A percentile compares a stretch with the other conserved stretches of the same genome.
Evolutionary conservation across 1,284 basidiomycete genomes (phyloP).

Genomic region (Puccinia brachypodii): DNA sequence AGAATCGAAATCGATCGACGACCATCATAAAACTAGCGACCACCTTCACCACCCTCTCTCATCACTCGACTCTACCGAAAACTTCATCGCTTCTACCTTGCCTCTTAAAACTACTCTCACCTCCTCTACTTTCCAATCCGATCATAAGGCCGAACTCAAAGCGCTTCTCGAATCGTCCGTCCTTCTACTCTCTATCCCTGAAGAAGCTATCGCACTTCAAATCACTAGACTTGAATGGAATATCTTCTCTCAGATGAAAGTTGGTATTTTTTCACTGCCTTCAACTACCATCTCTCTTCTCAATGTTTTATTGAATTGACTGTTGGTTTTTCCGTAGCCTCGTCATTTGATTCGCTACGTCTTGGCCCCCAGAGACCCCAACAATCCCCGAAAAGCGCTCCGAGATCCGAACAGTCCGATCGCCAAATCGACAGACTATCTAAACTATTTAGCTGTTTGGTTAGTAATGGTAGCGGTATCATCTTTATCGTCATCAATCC

Average conservation of each 20-base stretch:
- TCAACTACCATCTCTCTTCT: background rate
- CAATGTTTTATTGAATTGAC: background rate
- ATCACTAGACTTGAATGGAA: slow-evolving; percentile 55
- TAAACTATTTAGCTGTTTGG: slow-evolving; percentile 54
- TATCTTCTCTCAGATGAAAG: slow-evolving; percentile 50
- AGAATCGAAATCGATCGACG: background rate
- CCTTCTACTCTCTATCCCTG: slow-evolving; percentile 23
- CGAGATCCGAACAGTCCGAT: slow-evolving; percentile 52
- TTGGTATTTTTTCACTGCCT: background rate
- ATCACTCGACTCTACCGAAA: background rate
- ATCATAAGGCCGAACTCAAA: slow-evolving; percentile 17
- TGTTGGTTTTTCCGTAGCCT: slow-evolving; percentile 50
- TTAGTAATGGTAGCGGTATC: slow-evolving; percentile 47
- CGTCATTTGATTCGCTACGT: slow-evolving; percentile 56
- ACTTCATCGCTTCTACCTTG: background rate
- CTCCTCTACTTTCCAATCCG: slow-evolving; percentile 5
- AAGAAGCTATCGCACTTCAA: slow-evolving; percentile 53
- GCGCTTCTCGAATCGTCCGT: slow-evolving; percentile 9
- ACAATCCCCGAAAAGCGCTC: slow-evolving; percentile 51
- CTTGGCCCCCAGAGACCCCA: slow-evolving; percentile 51
- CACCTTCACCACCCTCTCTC: background rate
- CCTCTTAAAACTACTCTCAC: slow-evolving; percentile 15
- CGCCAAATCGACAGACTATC: slow-evolving; percentile 52
- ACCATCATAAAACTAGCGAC: background rate
- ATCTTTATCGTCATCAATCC: background rate